Evolutionary conservation across 108 stramenopile species (phyloP), one percentile per base, ranked within the genome.

Genomic region (Nannochloropsis salina): DNA sequence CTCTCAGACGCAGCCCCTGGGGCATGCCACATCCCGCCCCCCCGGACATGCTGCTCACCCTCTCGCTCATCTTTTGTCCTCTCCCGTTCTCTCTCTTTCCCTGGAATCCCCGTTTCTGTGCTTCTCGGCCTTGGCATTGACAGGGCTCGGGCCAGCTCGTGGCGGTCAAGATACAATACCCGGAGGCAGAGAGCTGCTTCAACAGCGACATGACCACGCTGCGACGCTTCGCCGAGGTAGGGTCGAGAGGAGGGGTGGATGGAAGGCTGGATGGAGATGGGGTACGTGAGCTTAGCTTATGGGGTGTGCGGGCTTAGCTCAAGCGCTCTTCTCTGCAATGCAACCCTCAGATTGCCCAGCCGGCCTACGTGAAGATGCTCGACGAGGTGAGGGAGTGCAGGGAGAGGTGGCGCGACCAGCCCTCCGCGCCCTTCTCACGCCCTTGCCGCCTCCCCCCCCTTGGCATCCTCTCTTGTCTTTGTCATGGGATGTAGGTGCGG

Each of bases 141-240:
- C 47, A 51, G 47, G 47, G 47, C 47, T 12, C 47, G 12, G 47
- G 47, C 10, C 47, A 51, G 47, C 12, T 51, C 12, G 47, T 51
- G 47, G 47, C 47, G 15, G 47, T 51, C 47, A 51, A 51, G 47
- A 51, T 51, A 51, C 47, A 51, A 51, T 51, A 51, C 47, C 47
- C 47, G 47, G 47, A 51, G 47, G 47, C 47, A 10, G 47, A 51
- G 47, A 10, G 15, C 10, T 51, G 47, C 47, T 51, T 51, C 47
- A 51, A 51, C 15, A 51, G 47, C 15, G 47, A 51, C 47, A 51
- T 51, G 47, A 51, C 47, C 47, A 51, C 47, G 12, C 47, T 51
- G 12, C 47, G 47, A 51, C 47, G 15, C 47, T 51, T 51, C 47
- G 47, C 47, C 10, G 47, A 51, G 47, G 47, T 51, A 51, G 47